Base-by-base conservation (phyloP, 257 asterid species). In the Solanum habrochaites region DNA sequence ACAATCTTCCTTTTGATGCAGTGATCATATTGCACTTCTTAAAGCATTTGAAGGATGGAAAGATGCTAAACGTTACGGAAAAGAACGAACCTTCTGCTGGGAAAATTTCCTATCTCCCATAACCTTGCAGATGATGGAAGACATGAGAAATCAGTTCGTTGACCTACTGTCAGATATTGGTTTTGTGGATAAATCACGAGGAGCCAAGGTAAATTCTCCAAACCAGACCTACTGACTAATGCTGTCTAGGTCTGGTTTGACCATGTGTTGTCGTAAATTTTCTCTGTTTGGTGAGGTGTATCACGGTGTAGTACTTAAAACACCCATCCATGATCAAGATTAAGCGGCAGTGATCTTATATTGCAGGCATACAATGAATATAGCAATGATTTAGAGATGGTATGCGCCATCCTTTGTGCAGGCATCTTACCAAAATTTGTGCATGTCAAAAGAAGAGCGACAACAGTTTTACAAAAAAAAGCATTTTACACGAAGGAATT, bases 31-130 rank as follows among this genome's bases (percentile, higher is more conserved):
- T 85, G 99, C 99, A 12, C 93, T 97, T 88, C 95, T 94, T 80
- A 94, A 95, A 91, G 99, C 99, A 89, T 97, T 89, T 90, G 98
- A 97, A 91, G 98, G 96, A 83, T 97, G 99, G 99, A 93, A 90
- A 88, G 97, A 91, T 32, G 98, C 98, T 62, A 95, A 93, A 90
- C 91, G 91, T 13, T 69, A 88, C 20, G 93, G 94, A 78, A 90
- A 88, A 21, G 99, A 94, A 86, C 94, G 90, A 87, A 60, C 92
- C 8, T 95, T 92, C 91, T 97, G 98, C 85, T 94, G 98, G 99
- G 98, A 94, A 71, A 94, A 97, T 89, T 97, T 92, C 87, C 93
- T 97, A 52, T 97, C 99, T 80, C 95, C 97, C 37, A 88, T 87
- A 40, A 93, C 99, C 90, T 88, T 97, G 94, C 98, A 94, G 87